Evolutionary conservation across 2,329 filamentous ascomycete genomes (phyloP).

Genomic region (Diplocarpon mali): DNA sequence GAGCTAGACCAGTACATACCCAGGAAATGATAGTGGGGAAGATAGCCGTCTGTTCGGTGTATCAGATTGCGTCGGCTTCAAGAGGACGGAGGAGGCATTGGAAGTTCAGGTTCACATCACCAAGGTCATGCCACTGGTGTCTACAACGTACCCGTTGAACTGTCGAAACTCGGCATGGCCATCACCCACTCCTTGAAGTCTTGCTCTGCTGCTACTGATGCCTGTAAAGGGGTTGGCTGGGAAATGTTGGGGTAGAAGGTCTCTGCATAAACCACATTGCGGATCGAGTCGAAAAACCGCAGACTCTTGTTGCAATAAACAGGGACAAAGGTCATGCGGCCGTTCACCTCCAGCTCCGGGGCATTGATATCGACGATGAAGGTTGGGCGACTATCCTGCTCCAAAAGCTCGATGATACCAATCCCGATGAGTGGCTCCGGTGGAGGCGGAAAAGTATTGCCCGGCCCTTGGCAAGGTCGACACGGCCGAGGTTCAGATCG

Average conservation of each 20-base stretch:
- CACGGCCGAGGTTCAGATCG: background rate
- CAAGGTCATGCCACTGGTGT: too few relatives aligned
- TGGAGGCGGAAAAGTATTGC: background rate
- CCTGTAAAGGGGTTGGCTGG: conserved; percentile 1
- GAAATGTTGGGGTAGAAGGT: conserved; percentile 13
- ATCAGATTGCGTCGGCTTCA: too few relatives aligned
- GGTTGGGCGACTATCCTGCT: conserved; percentile 17
- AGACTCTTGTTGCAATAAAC: conserved; percentile 13
- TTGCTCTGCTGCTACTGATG: conserved; percentile 5
- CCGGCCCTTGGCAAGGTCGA: background rate
- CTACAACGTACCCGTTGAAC: conserved; percentile 27
- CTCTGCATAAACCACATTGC: conserved; percentile 13
- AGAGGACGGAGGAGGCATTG: too few relatives aligned
- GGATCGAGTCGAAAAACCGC: conserved; percentile 15
- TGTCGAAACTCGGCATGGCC: conserved; percentile 38
- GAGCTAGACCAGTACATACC: conserved; percentile 58
- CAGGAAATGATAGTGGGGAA: conserved; percentile 46
- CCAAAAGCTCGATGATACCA: conserved; percentile 17
- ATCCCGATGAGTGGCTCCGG: conserved; percentile 6
- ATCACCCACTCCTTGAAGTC: conserved; percentile 60
- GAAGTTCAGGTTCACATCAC: too few relatives aligned
- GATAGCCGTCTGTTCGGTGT: conserved; percentile 31
- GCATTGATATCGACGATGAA: conserved; percentile 18
- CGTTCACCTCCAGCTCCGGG: conserved; percentile 5
- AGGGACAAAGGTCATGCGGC: conserved; percentile 11